Evolutionary conservation across 2,329 filamentous ascomycete genomes (phyloP), one percentile per base, ranked within the genome.

Genomic region (Venturia pyrina): DNA sequence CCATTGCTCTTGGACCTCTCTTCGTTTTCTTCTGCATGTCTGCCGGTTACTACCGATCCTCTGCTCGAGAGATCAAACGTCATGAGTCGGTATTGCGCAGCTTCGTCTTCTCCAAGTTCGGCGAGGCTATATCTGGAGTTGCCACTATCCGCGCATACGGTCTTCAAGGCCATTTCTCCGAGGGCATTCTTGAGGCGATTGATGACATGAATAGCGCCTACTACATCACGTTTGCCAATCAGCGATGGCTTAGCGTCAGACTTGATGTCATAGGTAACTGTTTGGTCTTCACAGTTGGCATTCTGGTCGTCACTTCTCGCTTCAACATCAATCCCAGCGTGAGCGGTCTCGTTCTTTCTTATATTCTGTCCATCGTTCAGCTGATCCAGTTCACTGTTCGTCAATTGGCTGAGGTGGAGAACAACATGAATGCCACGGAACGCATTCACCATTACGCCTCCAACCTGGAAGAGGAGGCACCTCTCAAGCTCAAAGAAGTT

Each of bases 401-500:
- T 21, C 93, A 98, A 77, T 82, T 97, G 8, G 93, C 93, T 34
- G 93, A 97, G 76, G 91, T 98, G 10, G 93, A 98, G 76, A 98
- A 97, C 77, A 91, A 93, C 73, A 98, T 98, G 93, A 98, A 97
- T 75, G 88, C 93, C 0, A 95, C 96, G 0, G 93, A 98, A 78
- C 88, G 95, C 62, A 82, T 98, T 43, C 87, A 92, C 74, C 91
- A 96, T 79, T 98, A 98, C 74, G 93, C 91, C 65, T 91, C 86
- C 0, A 78, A 90, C 70, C 84, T 99, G 5, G 92, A 96, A 69
- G 89, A 96, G 73, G 95, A 98, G 76, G 91, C 93, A 0, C 91
- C 93, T 0, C 81, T 93, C 1, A 89, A 93, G 71, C 88, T 90
- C 43, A 77, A 75, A 56, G 85, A 92, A 5, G 85, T 96, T 3